A percentile compares a stretch with the other conserved stretches of the same genome.
Evolutionary conservation across 2,329 filamentous ascomycete species (phyloP).

Genomic region (Gyromitra esculenta): DNA sequence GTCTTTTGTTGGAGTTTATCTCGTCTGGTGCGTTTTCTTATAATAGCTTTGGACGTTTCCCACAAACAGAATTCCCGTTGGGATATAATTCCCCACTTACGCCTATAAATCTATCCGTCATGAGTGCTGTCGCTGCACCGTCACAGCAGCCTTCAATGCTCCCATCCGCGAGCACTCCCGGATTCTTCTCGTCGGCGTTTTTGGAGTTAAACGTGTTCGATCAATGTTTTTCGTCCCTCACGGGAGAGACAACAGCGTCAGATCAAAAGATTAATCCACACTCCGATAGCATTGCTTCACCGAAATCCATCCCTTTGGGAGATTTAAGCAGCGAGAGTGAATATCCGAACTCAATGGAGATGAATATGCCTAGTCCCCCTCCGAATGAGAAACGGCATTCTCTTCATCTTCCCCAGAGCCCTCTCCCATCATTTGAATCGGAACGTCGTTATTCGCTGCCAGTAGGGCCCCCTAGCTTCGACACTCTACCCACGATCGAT

Average conservation of each 20-base stretch:
- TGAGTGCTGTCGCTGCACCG: slow-evolving; percentile 47
- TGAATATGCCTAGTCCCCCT: slow-evolving; percentile 27
- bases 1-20: slow-evolving; percentile 21
- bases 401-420: slow-evolving; percentile 20
- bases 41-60: slow-evolving; percentile 21
- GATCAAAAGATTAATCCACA: slow-evolving; percentile 37
- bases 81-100: slow-evolving; percentile 16
- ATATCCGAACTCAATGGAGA: slow-evolving; percentile 5
- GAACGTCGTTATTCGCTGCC: slow-evolving; percentile 30
- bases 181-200: slow-evolving; percentile 52
- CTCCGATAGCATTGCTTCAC: slow-evolving; percentile 29
- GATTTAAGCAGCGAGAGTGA: slow-evolving; percentile 20
- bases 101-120: slow-evolving; percentile 27
- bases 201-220: slow-evolving; percentile 53
- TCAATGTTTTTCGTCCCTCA: slow-evolving; percentile 50
- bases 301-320: slow-evolving; percentile 19
- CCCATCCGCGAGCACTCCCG: slow-evolving; percentile 44
- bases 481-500: slow-evolving; percentile 21
- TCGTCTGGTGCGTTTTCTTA: slow-evolving; percentile 32
- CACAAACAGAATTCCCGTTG: background rate
- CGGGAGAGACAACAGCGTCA: slow-evolving; percentile 42
- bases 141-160: slow-evolving; percentile 32
- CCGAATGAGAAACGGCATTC: slow-evolving; percentile 24
- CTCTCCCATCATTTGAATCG: background rate
- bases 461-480: slow-evolving; percentile 18